phyloP scores from a whole-genome alignment of 2,329 filamentous ascomycete species.

The Thielaviopsis cerberus region DNA sequence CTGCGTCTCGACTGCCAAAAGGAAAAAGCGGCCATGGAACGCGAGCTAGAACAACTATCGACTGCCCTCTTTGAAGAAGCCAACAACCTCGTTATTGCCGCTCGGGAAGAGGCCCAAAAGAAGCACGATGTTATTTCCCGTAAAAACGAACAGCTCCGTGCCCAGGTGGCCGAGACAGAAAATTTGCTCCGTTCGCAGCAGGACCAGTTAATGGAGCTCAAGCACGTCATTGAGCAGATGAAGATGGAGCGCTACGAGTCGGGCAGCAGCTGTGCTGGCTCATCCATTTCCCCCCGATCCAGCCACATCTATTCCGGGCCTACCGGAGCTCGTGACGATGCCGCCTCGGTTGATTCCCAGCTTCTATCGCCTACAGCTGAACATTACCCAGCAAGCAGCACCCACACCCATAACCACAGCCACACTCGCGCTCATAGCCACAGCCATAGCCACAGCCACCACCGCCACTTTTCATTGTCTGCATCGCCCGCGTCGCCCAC shows the following conservation, averaged over 20 bases:
- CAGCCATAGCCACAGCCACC: not conserved
- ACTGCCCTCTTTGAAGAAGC: constrained; percentile 93
- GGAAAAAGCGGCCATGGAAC: constrained; percentile 77
- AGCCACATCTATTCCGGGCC: constrained; percentile 45
- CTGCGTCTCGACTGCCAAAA: constrained; percentile 48
- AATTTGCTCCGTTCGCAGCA: constrained; percentile 72
- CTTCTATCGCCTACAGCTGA: constrained; percentile 7
- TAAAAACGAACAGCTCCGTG: constrained; percentile 71
- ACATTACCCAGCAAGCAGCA: not conserved
- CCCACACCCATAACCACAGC: not conserved
- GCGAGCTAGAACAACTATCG: constrained; percentile 77
- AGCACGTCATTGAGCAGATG: constrained; percentile 81
- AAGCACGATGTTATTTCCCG: constrained; percentile 67
- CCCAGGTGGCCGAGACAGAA: constrained; percentile 75
- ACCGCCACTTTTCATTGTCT: constrained; percentile 15
- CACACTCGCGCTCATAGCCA: not conserved
- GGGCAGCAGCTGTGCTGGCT: constrained; percentile 50
- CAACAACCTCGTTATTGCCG: constrained; percentile 81
- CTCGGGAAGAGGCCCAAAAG: constrained; percentile 71
- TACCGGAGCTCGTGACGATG: constrained; percentile 17
- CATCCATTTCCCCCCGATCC: constrained; percentile 50
- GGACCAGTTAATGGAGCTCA: constrained; percentile 80
- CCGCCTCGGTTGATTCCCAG: constrained; percentile 17
- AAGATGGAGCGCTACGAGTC: constrained; percentile 53
- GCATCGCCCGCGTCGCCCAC: constrained; percentile 38